Evolutionary conservation across 208 protist genomes (phyloP).

Genomic region (Crithidia bombi): DNA sequence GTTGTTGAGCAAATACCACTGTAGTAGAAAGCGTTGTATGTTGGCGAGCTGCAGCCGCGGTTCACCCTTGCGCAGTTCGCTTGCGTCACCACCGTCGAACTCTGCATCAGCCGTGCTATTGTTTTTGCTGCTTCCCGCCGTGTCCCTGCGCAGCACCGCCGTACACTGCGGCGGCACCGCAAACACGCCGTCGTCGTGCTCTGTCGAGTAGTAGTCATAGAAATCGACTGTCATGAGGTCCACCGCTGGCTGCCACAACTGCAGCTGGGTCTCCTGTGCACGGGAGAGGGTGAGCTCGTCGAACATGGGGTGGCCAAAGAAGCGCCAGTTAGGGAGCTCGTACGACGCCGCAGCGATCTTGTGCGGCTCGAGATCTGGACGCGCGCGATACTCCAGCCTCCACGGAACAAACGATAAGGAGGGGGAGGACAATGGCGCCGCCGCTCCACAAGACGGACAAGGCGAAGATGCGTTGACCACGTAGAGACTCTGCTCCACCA

Average conservation of each 20-base stretch:
- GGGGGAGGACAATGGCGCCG: not conserved
- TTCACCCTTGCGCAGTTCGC: not conserved
- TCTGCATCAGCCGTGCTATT: not conserved
- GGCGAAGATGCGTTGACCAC: slow-evolving; percentile 28
- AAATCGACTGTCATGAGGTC: slow-evolving; percentile 73
- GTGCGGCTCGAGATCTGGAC: slow-evolving; percentile 32
- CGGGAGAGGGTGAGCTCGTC: slow-evolving; percentile 54
- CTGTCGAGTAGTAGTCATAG: slow-evolving; percentile 65
- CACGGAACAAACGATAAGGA: slow-evolving; percentile 43
- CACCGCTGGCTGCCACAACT: slow-evolving; percentile 27
- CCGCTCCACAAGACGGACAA: not conserved
- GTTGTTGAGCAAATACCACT: slow-evolving; percentile 30
- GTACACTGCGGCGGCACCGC: slow-evolving; percentile 49
- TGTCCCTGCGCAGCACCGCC: slow-evolving; percentile 17
- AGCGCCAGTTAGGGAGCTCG: slow-evolving; percentile 66
- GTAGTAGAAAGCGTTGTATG: slow-evolving; percentile 28
- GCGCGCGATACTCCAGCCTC: slow-evolving; percentile 52
- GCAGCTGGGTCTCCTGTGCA: slow-evolving; percentile 17
- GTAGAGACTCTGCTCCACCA: slow-evolving; percentile 36
- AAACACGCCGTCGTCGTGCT: slow-evolving; percentile 52
- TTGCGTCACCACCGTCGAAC: too few relatives aligned
- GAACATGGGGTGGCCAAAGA: slow-evolving; percentile 72
- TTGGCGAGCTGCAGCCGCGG: slow-evolving; percentile 23
- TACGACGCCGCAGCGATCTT: slow-evolving; percentile 47
- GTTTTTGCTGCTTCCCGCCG: not conserved